Percentiles rank a stretch among this genome's conserved stretches.
These are phyloP conservation scores for Eucalyptus marginata DNA, from an alignment of 345 rosid genomes.

Conservation along the genomic window DNA sequence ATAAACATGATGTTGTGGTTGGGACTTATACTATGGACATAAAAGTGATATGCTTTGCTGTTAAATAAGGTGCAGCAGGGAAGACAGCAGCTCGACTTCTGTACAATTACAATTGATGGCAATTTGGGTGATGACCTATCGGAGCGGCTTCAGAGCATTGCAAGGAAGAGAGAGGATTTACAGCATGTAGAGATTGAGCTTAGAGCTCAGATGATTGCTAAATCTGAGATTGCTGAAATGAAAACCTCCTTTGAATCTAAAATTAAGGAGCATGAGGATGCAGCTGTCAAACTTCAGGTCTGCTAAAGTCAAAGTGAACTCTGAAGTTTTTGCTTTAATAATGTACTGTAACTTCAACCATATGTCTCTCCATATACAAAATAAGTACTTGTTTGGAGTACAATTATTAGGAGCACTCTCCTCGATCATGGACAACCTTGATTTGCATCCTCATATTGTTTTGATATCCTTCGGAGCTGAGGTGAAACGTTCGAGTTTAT, in stretches of 20 bases:
- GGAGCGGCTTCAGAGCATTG: conserved; percentile 50
- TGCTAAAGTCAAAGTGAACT: background rate
- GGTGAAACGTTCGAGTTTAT: background rate
- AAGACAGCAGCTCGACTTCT: conserved; percentile 52
- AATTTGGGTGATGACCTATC: conserved; percentile 31
- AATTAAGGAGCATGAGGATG: conserved; percentile 51
- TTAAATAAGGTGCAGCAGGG: conserved; percentile 69
- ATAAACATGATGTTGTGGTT: background rate
- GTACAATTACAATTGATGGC: conserved; percentile 47
- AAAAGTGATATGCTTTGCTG: conserved; percentile 5
- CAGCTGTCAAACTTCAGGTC: conserved; percentile 64
- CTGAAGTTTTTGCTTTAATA: background rate
- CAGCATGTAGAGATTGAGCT: conserved; percentile 70
- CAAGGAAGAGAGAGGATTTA: conserved; percentile 65
- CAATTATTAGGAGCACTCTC: background rate
- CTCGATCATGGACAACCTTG: background rate
- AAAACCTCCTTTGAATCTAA: conserved; percentile 46
- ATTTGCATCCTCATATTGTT: background rate
- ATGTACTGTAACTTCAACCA: background rate
- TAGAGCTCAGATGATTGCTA: conserved; percentile 59
- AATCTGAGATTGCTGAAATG: conserved; percentile 56
- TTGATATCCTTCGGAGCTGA: background rate
- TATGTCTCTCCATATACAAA: background rate
- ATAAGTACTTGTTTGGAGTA: background rate
- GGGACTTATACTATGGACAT: background rate